Evolutionary conservation across 2,329 filamentous ascomycete species (phyloP).

Genomic region (Fonsecaea erecta): DNA sequence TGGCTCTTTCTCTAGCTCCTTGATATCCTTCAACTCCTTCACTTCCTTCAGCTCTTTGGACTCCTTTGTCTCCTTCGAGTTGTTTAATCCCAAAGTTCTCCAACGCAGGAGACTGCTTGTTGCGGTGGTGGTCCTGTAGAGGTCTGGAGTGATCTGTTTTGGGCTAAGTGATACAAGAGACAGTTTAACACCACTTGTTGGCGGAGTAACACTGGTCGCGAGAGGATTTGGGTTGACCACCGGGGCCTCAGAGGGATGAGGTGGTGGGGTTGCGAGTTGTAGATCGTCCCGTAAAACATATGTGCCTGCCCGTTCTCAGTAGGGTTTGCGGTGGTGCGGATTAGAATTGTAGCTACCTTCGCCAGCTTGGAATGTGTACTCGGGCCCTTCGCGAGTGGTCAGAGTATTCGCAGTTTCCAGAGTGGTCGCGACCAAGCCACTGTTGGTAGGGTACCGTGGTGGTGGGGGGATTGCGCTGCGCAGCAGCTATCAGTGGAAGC

Average conservation of each 20-base stretch:
- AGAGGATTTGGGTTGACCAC: slow-evolving; percentile 87
- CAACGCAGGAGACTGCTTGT: slow-evolving; percentile 48
- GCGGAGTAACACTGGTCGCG: slow-evolving; percentile 81
- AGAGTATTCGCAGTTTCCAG: slow-evolving; percentile 95
- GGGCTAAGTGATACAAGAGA: slow-evolving; percentile 75
- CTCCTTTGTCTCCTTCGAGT: slow-evolving; percentile 35
- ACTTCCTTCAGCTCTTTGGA: slow-evolving; percentile 52
- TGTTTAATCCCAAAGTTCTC: slow-evolving; percentile 35
- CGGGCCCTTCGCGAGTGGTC: slow-evolving; percentile 75
- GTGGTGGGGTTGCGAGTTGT: slow-evolving; percentile 88
- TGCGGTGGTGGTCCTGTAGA: slow-evolving; percentile 60
- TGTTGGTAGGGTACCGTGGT: slow-evolving; percentile 74
- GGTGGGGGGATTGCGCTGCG: slow-evolving; percentile 80
- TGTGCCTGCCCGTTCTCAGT: slow-evolving; percentile 64
- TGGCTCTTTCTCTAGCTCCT: slow-evolving; percentile 66
- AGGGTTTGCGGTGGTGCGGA: not conserved
- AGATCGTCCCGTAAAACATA: slow-evolving; percentile 91
- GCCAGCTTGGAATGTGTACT: slow-evolving; percentile 88
- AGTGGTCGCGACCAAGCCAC: slow-evolving; percentile 71
- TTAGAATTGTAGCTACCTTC: slow-evolving; percentile 63
- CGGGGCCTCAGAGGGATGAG: slow-evolving; percentile 91
- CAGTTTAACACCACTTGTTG: slow-evolving; percentile 80
- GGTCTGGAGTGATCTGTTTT: slow-evolving; percentile 51
- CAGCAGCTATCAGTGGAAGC: slow-evolving; percentile 17
- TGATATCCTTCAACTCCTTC: slow-evolving; percentile 57